Evolutionary conservation across 1,284 basidiomycete species (phyloP), one percentile per base, ranked within the genome.

Genomic region (Microbotryum scabiosae): DNA sequence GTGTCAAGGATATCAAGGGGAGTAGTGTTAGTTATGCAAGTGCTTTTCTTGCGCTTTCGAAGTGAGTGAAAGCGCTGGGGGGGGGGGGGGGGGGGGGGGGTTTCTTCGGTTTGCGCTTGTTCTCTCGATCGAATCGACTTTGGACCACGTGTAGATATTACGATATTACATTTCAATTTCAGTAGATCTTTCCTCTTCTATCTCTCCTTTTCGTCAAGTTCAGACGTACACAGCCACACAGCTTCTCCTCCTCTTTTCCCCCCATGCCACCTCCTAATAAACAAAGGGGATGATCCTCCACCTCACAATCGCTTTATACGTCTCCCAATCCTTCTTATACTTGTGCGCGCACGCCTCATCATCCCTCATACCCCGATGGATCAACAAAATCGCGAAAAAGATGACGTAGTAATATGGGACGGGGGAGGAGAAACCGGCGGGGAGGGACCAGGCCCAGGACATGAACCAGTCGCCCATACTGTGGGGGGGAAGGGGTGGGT

Each of bases 1-100:
- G 81, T 64, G 92, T 88, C 71, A 63, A 79, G 61, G 82, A 75
- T 7, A 73, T 86, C 51, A 77, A 79, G 47, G 90, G 93, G 74
- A 90, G 87, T 52, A 94, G 90, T 72, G 94, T 98, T 43, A 94
- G 90, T 74, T 98, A 98, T 74, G 93, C 92, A 3, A 91, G 90
- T 72, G 94, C 86, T 26, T 89, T 84, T 76, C 76, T 90, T 25
- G 36, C 12, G 16, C 36, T 18, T 41, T 41, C 36, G 8, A 9
- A 30, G 9, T 30, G 30, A 41, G 36, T 41, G 36, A 18, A 16
- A n/a, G n/a, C n/a, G n/a, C n/a, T n/a, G n/a, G n/a, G n/a, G n/a
- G 36, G 16, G 16, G 36, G 36, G 36, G 10, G 3, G 5, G 36
- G 12, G 2, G 12, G 36, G 10, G 4, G 36, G 36, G 1, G 36